Conservation (phyloP, 2,329 filamentous ascomycete genomes). For the Nothopassalora personata region DNA sequence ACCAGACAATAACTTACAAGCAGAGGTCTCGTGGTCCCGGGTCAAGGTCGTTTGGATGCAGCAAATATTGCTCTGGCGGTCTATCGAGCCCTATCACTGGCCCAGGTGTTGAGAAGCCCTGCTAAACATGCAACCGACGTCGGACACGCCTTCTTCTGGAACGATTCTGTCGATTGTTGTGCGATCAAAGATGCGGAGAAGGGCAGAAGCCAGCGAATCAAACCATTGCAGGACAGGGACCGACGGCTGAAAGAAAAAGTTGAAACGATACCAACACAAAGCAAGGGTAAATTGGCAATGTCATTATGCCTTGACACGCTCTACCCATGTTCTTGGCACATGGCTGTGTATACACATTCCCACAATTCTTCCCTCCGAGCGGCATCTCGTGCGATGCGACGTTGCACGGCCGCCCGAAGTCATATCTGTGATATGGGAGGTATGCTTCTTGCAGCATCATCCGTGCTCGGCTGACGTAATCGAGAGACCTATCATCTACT, state of each 20-base stretch:
- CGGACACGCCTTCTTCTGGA: constrained; percentile 11
- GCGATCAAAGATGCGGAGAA: constrained; percentile 3
- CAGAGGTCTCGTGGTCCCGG: background rate
- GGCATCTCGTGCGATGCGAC: background rate
- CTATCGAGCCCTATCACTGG: background rate
- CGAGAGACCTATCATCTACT: background rate
- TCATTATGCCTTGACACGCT: background rate
- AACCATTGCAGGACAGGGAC: background rate
- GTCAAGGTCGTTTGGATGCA: background rate
- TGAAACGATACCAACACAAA: background rate
- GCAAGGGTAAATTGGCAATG: background rate
- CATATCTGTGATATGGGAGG: background rate
- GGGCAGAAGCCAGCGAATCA: background rate
- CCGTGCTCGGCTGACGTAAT: background rate
- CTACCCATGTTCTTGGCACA: background rate
- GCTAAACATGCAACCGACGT: constrained; percentile 7
- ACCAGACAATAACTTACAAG: too few relatives aligned
- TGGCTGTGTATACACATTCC: background rate
- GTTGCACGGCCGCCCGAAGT: background rate
- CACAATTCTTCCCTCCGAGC: background rate
- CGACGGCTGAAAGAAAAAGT: background rate
- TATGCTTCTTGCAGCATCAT: background rate
- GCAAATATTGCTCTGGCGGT: background rate
- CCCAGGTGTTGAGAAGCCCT: background rate
- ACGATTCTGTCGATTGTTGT: constrained; percentile 9